Conservation (phyloP, 257 asterid genomes). For the Handroanthus guayacan region DNA sequence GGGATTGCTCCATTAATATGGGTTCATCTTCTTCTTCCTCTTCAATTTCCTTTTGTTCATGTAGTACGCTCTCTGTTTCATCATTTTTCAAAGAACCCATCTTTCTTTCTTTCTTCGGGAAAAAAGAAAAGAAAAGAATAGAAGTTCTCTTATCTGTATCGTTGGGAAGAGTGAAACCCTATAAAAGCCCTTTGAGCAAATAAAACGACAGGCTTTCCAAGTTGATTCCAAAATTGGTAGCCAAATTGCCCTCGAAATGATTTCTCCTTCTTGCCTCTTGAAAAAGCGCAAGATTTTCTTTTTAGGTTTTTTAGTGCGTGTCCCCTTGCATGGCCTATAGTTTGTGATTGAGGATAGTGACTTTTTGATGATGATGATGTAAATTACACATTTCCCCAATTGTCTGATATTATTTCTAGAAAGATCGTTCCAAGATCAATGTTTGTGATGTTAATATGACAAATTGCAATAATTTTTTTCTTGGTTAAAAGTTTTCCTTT, state of each 20-base stretch:
- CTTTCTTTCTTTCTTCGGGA: conserved; percentile 5
- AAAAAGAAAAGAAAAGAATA: not conserved
- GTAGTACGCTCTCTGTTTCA: conserved; percentile 40
- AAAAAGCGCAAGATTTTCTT: conserved; percentile 9
- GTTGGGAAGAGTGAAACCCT: conserved; percentile 46
- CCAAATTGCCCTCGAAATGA: conserved; percentile 29
- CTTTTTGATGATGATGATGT: too few species aligned
- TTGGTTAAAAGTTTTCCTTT: too few species aligned
- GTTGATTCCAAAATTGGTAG: not conserved
- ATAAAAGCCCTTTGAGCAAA: conserved; percentile 49
- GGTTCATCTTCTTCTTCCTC: conserved; percentile 52
- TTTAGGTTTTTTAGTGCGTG: conserved; percentile 28
- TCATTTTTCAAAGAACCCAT: conserved; percentile 69
- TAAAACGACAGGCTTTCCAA: conserved; percentile 41
- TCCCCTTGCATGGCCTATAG: conserved; percentile 44
- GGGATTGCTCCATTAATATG: conserved; percentile 70
- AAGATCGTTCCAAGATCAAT: too few species aligned
- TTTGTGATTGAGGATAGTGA: too few species aligned
- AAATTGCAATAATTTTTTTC: too few species aligned
- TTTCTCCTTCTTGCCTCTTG: conserved; percentile 19
- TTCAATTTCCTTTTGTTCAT: conserved; percentile 44
- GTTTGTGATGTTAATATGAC: too few species aligned
- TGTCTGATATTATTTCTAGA: too few species aligned
- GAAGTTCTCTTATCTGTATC: conserved; percentile 30
- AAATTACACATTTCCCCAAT: too few species aligned